These are phyloP conservation scores for Chaetomium sp. DNA, from an alignment of 2,329 filamentous ascomycete species.

Conservation along the genomic window DNA sequence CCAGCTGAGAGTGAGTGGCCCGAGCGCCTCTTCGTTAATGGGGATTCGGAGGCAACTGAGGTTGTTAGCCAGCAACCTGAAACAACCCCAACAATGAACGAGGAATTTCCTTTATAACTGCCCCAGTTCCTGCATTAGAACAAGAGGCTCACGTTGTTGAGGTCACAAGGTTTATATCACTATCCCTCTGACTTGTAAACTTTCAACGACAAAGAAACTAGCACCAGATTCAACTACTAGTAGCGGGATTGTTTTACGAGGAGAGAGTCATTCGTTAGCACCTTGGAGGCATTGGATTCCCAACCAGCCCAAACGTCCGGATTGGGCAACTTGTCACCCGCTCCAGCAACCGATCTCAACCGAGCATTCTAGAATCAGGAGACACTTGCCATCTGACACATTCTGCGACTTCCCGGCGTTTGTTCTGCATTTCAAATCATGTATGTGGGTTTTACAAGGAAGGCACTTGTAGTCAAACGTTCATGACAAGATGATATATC, in stretches of 20 bases:
- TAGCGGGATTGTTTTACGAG: too few species aligned
- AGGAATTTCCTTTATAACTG: too few species aligned
- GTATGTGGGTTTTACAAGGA: too few species aligned
- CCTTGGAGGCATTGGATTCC: slow-evolving; percentile 2
- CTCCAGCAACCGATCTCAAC: background rate
- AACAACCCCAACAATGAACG: background rate
- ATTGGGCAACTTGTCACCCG: slow-evolving; percentile 6
- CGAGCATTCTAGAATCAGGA: background rate
- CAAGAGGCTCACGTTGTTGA: too few species aligned
- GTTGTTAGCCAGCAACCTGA: slow-evolving; percentile 1
- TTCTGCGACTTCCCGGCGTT: background rate
- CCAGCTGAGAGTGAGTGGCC: background rate
- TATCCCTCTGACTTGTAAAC: too few species aligned
- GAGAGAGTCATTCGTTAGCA: background rate
- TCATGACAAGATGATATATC: too few species aligned
- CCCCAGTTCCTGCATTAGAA: too few species aligned
- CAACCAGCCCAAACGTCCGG: slow-evolving; percentile 7
- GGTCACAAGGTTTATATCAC: too few species aligned
- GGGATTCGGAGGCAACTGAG: background rate
- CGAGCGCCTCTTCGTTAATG: background rate
- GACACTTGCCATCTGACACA: background rate
- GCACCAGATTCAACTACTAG: too few species aligned
- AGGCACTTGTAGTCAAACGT: too few species aligned
- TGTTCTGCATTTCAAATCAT: background rate
- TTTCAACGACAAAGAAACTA: too few species aligned